Conservation (phyloP, 2,329 filamentous ascomycete species). For the Exophiala xenobiotica region DNA sequence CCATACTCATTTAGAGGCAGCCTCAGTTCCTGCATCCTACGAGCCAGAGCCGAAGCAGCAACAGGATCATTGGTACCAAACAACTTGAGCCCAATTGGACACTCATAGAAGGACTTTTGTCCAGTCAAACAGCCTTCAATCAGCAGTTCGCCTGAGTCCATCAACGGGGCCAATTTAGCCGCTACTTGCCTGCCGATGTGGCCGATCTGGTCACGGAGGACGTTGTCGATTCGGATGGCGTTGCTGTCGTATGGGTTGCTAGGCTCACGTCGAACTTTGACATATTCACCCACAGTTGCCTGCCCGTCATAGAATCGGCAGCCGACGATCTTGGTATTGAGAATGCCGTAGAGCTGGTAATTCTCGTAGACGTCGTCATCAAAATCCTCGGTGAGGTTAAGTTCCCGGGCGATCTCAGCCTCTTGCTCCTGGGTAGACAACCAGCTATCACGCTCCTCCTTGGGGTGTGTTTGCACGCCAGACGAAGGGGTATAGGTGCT, state of each 20-base stretch:
- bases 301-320: constrained; percentile 63
- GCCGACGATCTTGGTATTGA: constrained; percentile 60
- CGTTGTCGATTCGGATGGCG: constrained; percentile 76
- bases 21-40: constrained; percentile 62
- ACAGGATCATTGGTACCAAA: constrained; percentile 64
- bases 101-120: constrained; percentile 66
- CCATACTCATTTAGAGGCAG: constrained; percentile 57
- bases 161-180: constrained; percentile 62
- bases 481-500: constrained; percentile 6
- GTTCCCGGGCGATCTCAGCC: constrained; percentile 25
- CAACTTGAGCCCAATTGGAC: constrained; percentile 67
- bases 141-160: constrained; percentile 58
- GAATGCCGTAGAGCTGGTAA: constrained; percentile 43
- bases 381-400: constrained; percentile 35
- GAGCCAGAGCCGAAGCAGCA: constrained; percentile 56
- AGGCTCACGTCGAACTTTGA: constrained; percentile 65
- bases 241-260: constrained; percentile 69
- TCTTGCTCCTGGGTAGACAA: constrained; percentile 32
- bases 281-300: constrained; percentile 62
- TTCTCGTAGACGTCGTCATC: constrained; percentile 39
- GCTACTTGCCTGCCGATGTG: constrained; percentile 70
- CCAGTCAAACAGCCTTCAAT: constrained; percentile 71
- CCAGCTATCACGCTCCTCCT: constrained; percentile 19
- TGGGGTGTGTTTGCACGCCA: constrained; percentile 5
- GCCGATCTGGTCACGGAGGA: constrained; percentile 72